These are phyloP conservation scores for Pleurotus tuber-regium DNA, from an alignment of 768 basidiomycete genomes.

Conservation along the genomic window DNA sequence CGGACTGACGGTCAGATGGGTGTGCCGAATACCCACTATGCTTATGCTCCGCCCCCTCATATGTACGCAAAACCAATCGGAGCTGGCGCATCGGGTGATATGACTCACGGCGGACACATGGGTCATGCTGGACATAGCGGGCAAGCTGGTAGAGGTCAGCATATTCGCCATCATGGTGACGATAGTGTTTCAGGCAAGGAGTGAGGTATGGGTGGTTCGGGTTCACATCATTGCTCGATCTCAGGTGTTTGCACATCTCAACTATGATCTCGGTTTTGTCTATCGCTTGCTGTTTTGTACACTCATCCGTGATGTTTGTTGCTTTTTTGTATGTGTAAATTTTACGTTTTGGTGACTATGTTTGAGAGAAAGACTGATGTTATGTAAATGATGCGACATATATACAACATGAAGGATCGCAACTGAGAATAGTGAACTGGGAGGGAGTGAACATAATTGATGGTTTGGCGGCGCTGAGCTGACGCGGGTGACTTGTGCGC, in stretches of 20 bases:
- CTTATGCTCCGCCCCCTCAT: slow-evolving; percentile 10
- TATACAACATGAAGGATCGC: too few species aligned
- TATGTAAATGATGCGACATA: too few species aligned
- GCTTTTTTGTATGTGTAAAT: slow-evolving; percentile 2
- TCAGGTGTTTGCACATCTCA: not conserved
- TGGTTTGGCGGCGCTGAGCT: slow-evolving; percentile 4
- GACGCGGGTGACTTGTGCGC: not conserved
- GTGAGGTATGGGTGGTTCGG: not conserved
- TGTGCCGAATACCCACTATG: slow-evolving; percentile 32
- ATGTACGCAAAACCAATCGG: slow-evolving; percentile 13
- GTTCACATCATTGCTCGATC: too few species aligned
- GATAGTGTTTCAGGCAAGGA: slow-evolving; percentile 9
- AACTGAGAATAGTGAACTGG: not conserved
- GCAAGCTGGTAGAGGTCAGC: not conserved
- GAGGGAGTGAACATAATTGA: not conserved
- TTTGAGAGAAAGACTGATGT: not conserved
- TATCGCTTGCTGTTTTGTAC: slow-evolving; percentile 5
- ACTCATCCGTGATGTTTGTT: not conserved
- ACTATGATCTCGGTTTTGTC: not conserved
- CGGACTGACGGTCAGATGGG: slow-evolving; percentile 38
- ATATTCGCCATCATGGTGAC: slow-evolving; percentile 4
- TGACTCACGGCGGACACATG: not conserved
- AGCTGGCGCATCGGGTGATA: slow-evolving; percentile 9
- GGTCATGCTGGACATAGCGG: not conserved
- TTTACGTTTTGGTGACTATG: not conserved